Base-by-base conservation (phyloP, 2,329 filamentous ascomycete genomes). In the Balansia obtecta region DNA sequence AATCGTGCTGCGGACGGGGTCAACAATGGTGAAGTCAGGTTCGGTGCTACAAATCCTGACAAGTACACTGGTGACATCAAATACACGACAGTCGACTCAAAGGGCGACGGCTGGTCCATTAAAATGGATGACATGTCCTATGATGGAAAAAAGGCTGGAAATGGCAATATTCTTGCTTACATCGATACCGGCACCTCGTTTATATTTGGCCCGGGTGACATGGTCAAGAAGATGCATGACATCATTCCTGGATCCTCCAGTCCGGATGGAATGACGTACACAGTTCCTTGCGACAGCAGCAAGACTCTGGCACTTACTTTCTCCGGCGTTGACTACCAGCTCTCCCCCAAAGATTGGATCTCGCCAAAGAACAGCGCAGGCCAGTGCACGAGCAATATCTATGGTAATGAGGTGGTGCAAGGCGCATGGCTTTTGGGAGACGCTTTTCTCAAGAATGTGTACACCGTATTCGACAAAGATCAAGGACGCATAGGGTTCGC, bases 391-490 rank as follows among this genome's bases (percentile, higher is more conserved):
- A 90, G 86, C 63, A 89, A 86, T 58, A 78, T 95, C 37, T 83
- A 88, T 49, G 86, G 85, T 1, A 74, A 80, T 27, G 77, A 84
- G 61, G 79, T 86, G 13, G 82, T 88, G 45, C 68, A 73, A 1
- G 73, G 71, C 58, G 58, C 81, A 30, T 95, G 88, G 88, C 72
- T 95, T n/a, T 67, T 95, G 1, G 89, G 89, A 2, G 88, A 89
- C 56, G 79, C 85, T 1, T 95, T 95, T 59, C 68, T 95, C 54
- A 95, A 94, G 70, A 95, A 94, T 58, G 88, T 95, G 15, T 95
- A 95, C 62, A 74, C 80, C 1, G 83, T 93, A 22, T 95, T 94
- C 63, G 89, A 95, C 63, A 79, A 79, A 49, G 88, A 91, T 54
- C 61, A 80, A 55, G 67, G 65, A 42, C 76, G 75, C 48, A 79